Evolutionary conservation across 176 grass and related monocot species (phyloP), one percentile per base, ranked within the genome.

Genomic region (Olyra latifolia): DNA sequence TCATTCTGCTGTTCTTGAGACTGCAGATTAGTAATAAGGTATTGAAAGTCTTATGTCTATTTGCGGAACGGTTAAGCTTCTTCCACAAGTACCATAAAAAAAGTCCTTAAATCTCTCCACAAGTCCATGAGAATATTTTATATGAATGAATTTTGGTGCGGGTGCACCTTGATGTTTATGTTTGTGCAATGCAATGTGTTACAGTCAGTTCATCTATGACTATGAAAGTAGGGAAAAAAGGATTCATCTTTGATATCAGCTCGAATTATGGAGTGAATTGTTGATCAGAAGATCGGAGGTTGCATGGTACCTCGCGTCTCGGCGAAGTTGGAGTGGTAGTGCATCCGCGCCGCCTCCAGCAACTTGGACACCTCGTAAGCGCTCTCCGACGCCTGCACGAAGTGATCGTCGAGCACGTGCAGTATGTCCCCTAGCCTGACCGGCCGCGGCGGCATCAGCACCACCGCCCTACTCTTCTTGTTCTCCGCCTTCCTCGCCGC

Each of bases 281-380:
- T 38, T 71, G 66, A 25, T 35, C 16, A 55, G 54, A 76, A 6
- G 73, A 80, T 38, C 12, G 5, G 28, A 71, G 19, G 6, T 39
- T 9, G 38, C 30, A 57, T 13, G 49, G 76, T 93, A 90, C 96
- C 96, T 91, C 88, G 56, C 6, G 58, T 93, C 54, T 93, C 88
- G 17, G 93, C 84, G 68, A 99, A 99, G 56, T 99, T 95, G 24
- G 96, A 99, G 82, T 99, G 96, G 66, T 95, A 99, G 62, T 99
- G 92, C 93, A 99, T 87, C 77, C 90, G 50, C 7, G 93, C 87
- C 2, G 90, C 91, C 88, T 99, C 96, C 11, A 99, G 91, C 84
- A 91, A 74, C 86, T 95, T 99, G 41, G 90, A 91, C 53, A 99
- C 96, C 7, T 95, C 82, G 70, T 93, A 92, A 56, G 96, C 79